Evolutionary conservation across 768 basidiomycete genomes (phyloP).

Genomic region (Fibroporia radiculosa): DNA sequence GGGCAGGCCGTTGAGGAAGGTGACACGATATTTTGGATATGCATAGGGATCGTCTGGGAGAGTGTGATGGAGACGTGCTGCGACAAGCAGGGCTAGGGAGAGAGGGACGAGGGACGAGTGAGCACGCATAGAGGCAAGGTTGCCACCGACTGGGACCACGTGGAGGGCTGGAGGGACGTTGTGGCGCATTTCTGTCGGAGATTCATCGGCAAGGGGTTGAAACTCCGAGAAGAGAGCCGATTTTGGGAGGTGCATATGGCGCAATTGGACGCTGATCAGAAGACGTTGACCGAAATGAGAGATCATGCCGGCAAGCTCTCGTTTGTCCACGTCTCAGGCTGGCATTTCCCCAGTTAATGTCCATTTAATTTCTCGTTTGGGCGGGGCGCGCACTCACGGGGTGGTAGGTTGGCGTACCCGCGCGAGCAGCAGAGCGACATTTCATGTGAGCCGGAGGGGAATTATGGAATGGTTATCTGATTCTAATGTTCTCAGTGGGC

Average conservation of each 20-base stretch:
- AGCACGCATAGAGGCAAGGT: slow-evolving; percentile 11
- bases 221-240: not conserved
- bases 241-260: not conserved
- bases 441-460: slow-evolving; percentile 19
- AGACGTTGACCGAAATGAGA: no score
- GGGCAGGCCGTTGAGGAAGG: slow-evolving; percentile 75
- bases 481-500: slow-evolving; percentile 10
- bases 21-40: slow-evolving; percentile 74
- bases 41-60: slow-evolving; percentile 70
- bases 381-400: no score
- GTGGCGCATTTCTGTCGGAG: slow-evolving; percentile 12
- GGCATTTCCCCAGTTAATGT: no score
- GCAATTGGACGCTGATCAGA: not conserved
- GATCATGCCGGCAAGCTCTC: no score
- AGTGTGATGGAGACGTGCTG: slow-evolving; percentile 42
- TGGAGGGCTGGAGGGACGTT: slow-evolving; percentile 4
- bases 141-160: not conserved
- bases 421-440: not conserved
- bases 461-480: slow-evolving; percentile 17
- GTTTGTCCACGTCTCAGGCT: no score
- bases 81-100: slow-evolving; percentile 22
- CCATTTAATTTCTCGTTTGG: no score
- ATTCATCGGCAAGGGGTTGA: slow-evolving; percentile 3
- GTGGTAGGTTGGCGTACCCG: no score
- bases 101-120: slow-evolving; percentile 24